Conservation (phyloP, 2,329 filamentous ascomycete genomes). For the Ceratocystis destructans region DNA sequence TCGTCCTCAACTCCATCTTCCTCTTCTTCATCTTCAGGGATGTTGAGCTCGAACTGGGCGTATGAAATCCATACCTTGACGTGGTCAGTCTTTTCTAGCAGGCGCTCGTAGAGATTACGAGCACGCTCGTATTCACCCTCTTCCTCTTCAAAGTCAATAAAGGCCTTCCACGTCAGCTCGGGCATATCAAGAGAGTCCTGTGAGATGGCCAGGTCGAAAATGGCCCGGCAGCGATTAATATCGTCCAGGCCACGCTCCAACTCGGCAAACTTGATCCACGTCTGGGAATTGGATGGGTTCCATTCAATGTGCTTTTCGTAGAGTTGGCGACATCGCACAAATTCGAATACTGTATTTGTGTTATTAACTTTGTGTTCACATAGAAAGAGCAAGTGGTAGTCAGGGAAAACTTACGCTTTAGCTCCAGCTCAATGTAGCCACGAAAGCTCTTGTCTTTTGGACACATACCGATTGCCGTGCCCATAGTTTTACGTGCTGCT, state of each 20-base stretch:
- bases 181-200: conserved; percentile 90
- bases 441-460: conserved; percentile 93
- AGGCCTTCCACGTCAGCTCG: conserved; percentile 92
- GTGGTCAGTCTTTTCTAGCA: conserved; percentile 90
- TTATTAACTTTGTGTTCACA: background rate
- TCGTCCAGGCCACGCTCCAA: conserved; percentile 86
- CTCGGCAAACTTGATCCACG: conserved; percentile 94
- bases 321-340: conserved; percentile 74
- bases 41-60: conserved; percentile 94
- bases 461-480: conserved; percentile 81
- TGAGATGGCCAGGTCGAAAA: conserved; percentile 78
- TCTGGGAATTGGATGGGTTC: conserved; percentile 79
- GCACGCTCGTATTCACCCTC: conserved; percentile 81
- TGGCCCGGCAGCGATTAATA: conserved; percentile 70
- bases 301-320: conserved; percentile 91
- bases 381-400: background rate
- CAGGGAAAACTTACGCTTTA: conserved; percentile 38
- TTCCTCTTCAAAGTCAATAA: conserved; percentile 97
- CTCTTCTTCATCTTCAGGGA: conserved; percentile 57
- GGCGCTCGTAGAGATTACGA: conserved; percentile 70
- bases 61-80: conserved; percentile 99
- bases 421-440: conserved; percentile 84
- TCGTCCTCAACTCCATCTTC: conserved; percentile 43
- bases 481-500: conserved; percentile 73
- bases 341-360: conserved; percentile 57